Evolutionary conservation across 306 rosid species (phyloP).

Genomic region (Cucurbita moschata): DNA sequence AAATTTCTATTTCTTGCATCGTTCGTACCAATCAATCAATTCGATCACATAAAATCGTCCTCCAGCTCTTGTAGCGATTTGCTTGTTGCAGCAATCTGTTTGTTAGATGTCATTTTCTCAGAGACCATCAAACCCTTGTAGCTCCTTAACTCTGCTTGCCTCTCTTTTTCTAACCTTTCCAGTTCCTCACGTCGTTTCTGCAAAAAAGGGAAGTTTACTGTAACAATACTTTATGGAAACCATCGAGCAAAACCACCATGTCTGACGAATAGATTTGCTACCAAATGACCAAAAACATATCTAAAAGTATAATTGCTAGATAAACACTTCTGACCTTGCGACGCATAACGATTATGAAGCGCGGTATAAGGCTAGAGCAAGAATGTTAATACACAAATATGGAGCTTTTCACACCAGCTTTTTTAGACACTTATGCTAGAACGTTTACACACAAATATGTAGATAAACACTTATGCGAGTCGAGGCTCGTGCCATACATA

Average conservation of each 20-base stretch:
- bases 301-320: background rate
- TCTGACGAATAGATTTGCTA: background rate
- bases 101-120: constrained; percentile 89
- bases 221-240: background rate
- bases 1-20: background rate
- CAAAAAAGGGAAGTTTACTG: background rate
- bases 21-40: background rate
- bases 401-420: too few species aligned
- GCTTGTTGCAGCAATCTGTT: constrained; percentile 58
- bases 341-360: background rate
- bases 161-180: constrained; percentile 87
- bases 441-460: too few species aligned
- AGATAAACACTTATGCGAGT: too few species aligned
- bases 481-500: background rate
- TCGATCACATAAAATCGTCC: constrained; percentile 79
- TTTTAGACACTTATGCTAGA: too few species aligned
- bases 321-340: background rate
- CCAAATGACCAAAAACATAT: background rate
- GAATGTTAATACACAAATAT: background rate
- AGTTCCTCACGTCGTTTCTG: constrained; percentile 87
- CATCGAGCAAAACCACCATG: background rate
- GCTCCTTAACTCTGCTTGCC: constrained; percentile 76
- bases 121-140: constrained; percentile 92
- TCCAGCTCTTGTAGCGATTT: constrained; percentile 90
- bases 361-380: too few species aligned